These are phyloP conservation scores for Pseudogymnoascus sp. DNA, from an alignment of 2,329 filamentous ascomycete genomes.

Conservation along the genomic window DNA sequence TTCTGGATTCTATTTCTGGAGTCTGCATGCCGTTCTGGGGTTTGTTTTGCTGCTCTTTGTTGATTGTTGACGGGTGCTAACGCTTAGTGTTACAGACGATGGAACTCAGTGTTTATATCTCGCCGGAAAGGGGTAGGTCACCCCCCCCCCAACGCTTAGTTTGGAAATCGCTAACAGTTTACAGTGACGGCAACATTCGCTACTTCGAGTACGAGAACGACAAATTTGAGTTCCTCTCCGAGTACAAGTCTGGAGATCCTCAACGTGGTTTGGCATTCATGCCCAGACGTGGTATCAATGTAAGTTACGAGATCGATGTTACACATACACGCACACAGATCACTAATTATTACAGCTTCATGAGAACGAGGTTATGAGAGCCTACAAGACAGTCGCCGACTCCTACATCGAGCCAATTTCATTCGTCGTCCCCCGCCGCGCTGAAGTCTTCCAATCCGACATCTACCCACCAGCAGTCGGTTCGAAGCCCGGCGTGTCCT, in stretches of 20 bases:
- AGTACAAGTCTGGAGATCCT: slow-evolving; percentile 94
- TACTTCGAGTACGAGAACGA: slow-evolving; percentile 99
- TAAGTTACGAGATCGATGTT: slow-evolving; percentile 32
- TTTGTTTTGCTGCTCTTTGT: slow-evolving; percentile 28
- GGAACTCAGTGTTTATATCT: slow-evolving; percentile 92
- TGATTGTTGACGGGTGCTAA: slow-evolving; percentile 17
- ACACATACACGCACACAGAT: neutral
- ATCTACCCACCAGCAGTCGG: slow-evolving; percentile 87
- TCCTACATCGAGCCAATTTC: slow-evolving; percentile 91
- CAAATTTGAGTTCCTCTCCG: slow-evolving; percentile 94
- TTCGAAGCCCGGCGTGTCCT: slow-evolving; percentile 68
- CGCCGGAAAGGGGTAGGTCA: slow-evolving; percentile 83
- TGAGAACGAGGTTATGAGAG: slow-evolving; percentile 92
- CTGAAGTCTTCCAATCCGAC: slow-evolving; percentile 93
- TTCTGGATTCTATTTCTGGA: slow-evolving; percentile 90
- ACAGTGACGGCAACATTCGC: slow-evolving; percentile 92
- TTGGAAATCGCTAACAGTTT: slow-evolving; percentile 11
- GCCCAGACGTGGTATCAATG: slow-evolving; percentile 89
- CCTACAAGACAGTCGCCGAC: slow-evolving; percentile 96
- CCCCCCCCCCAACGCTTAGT: neutral
- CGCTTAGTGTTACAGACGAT: slow-evolving; percentile 50
- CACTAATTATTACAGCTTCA: slow-evolving; percentile 51
- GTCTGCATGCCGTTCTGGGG: slow-evolving; percentile 99
- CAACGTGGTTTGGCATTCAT: slow-evolving; percentile 92
- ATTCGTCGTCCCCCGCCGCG: slow-evolving; percentile 89